These are phyloP conservation scores for Klebsormidium nitens DNA, from an alignment of 139 green algal genomes.

Conservation along the genomic window DNA sequence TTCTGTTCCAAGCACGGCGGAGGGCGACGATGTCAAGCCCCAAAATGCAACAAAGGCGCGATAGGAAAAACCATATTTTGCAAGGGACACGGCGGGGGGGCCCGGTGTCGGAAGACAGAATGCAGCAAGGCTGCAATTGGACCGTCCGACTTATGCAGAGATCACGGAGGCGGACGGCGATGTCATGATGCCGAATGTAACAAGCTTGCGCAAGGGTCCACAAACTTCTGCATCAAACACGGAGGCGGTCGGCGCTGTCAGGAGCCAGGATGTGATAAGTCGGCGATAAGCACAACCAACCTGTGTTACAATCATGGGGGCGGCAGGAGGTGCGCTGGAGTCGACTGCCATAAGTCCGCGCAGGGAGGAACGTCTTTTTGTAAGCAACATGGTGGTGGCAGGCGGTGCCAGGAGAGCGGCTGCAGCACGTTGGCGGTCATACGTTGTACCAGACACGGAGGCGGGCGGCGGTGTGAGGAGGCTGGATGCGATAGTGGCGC, in stretches of 20 bases:
- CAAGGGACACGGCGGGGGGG: conserved; percentile 5
- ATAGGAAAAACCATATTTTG: not conserved
- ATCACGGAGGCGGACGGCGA: too few relatives aligned
- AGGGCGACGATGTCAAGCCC: not conserved
- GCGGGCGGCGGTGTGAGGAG: conserved; percentile 3
- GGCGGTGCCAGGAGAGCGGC: not conserved
- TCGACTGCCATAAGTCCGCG: not conserved
- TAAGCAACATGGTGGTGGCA: not conserved
- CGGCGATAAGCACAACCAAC: too few relatives aligned
- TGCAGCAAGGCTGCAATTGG: too few relatives aligned
- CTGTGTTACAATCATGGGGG: too few relatives aligned
- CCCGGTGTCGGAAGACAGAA: too few relatives aligned
- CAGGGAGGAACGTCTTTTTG: not conserved
- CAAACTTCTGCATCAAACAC: too few relatives aligned
- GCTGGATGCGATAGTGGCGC: not conserved
- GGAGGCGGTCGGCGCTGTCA: not conserved
- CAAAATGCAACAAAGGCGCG: not conserved
- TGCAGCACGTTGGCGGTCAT: conserved; percentile 1
- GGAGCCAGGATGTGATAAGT: too few relatives aligned
- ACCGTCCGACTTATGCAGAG: too few relatives aligned
- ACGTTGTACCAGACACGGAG: not conserved
- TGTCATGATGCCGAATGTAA: too few relatives aligned
- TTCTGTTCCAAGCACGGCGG: too few relatives aligned
- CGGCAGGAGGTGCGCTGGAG: too few relatives aligned
- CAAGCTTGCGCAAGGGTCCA: too few relatives aligned